Conservation (phyloP, 768 basidiomycete species). For the Boletus vermiculosoides region DNA sequence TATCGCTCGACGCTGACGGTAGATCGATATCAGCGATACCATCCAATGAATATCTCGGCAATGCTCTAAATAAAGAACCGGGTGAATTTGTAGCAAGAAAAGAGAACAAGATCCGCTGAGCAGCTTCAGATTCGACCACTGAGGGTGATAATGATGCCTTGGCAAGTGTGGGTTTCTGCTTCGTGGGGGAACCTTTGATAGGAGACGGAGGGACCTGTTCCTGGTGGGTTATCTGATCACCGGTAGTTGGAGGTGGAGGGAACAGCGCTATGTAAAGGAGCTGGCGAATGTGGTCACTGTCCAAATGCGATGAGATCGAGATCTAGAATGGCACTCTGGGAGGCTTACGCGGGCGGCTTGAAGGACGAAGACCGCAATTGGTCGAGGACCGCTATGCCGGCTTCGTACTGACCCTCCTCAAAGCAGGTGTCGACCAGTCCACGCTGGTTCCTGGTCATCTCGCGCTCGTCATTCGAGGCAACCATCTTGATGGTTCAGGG, state of each 20-base stretch:
- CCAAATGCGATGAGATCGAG: slow-evolving; percentile 10
- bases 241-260: slow-evolving; percentile 37
- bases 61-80: slow-evolving; percentile 47
- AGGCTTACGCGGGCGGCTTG: slow-evolving; percentile 57
- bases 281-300: slow-evolving; percentile 63
- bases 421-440: slow-evolving; percentile 69
- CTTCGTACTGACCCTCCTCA: slow-evolving; percentile 75
- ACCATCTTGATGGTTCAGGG: slow-evolving; percentile 5
- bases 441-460: slow-evolving; percentile 48
- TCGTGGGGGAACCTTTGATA: slow-evolving; percentile 47
- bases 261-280: slow-evolving; percentile 71
- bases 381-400: slow-evolving; percentile 60
- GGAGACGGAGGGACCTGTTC: slow-evolving; percentile 32
- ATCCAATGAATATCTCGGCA: slow-evolving; percentile 48
- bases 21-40: slow-evolving; percentile 4
- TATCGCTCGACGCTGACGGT: slow-evolving; percentile 8
- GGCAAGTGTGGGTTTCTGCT: slow-evolving; percentile 41
- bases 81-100: slow-evolving; percentile 59
- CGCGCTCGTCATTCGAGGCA: slow-evolving; percentile 34
- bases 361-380: slow-evolving; percentile 58
- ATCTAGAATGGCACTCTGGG: slow-evolving; percentile 7
- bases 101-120: slow-evolving; percentile 54
- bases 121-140: slow-evolving; percentile 45
- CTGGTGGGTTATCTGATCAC: slow-evolving; percentile 16
- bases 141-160: slow-evolving; percentile 44